These are phyloP conservation scores for Phytophthora nicotianae DNA, from an alignment of 352 stramenopile genomes.

Conservation along the genomic window DNA sequence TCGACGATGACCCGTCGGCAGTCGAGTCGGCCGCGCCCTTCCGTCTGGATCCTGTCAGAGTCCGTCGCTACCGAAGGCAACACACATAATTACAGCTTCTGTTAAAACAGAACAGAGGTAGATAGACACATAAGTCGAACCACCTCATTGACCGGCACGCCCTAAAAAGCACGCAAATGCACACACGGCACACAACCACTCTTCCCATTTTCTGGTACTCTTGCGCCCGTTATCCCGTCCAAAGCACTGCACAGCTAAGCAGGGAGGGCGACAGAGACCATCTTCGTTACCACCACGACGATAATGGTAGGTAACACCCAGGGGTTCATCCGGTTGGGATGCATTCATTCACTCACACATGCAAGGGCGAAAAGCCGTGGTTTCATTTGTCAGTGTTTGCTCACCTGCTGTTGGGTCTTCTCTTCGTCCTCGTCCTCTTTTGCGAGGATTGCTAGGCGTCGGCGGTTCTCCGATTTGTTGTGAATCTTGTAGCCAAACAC, in stretches of 20 bases:
- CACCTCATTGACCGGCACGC: conserved; percentile 57
- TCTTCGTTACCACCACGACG: conserved; percentile 9
- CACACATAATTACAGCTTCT: conserved; percentile 93
- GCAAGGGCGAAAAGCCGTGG: conserved; percentile 34
- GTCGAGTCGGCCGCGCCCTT: conserved; percentile 71
- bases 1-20: conserved; percentile 45
- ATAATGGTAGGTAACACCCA: conserved; percentile 6
- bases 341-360: conserved; percentile 23
- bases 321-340: conserved; percentile 6
- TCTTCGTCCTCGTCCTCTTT: conserved; percentile 84
- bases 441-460: conserved; percentile 79
- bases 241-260: conserved; percentile 32
- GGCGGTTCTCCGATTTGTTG: conserved; percentile 85
- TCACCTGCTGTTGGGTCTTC: conserved; percentile 70
- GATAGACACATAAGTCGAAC: conserved; percentile 89
- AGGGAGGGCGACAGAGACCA: conserved; percentile 3
- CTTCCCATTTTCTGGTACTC: conserved; percentile 5
- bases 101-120: conserved; percentile 89
- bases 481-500: conserved; percentile 95
- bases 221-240: conserved; percentile 11
- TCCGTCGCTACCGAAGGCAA: conserved; percentile 83
- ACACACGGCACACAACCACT: conserved; percentile 42
- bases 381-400: conserved; percentile 43
- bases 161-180: conserved; percentile 38
- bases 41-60: conserved; percentile 62